A percentile compares a stretch with the other conserved stretches of the same genome.
Evolutionary conservation across 169 alveolate species (phyloP).

Genomic region (Babesia ovis): DNA sequence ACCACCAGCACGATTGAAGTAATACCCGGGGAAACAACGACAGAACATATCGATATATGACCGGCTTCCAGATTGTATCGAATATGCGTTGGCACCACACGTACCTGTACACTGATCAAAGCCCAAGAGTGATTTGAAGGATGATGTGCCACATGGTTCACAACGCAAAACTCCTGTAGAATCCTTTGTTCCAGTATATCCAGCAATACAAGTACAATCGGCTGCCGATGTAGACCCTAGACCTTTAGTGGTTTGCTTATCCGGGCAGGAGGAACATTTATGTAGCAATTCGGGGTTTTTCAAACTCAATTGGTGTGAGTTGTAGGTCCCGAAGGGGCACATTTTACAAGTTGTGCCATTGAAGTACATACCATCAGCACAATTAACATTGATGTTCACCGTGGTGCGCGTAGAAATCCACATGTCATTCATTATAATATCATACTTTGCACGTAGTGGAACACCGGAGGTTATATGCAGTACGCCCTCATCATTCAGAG

Average conservation of each 20-base stretch:
- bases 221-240: constrained; percentile 69
- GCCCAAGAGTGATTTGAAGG: constrained; percentile 66
- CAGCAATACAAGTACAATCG: constrained; percentile 76
- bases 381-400: constrained; percentile 32
- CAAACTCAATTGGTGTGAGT: constrained; percentile 13
- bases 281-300: constrained; percentile 25
- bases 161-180: constrained; percentile 42
- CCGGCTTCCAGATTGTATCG: constrained; percentile 54
- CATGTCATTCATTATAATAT: constrained; percentile 43
- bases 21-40: constrained; percentile 60
- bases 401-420: constrained; percentile 15
- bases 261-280: constrained; percentile 58
- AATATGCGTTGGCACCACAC: constrained; percentile 58
- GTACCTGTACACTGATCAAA: constrained; percentile 62
- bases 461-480: constrained; percentile 26
- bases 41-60: constrained; percentile 53
- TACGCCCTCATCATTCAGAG: constrained; percentile 13
- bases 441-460: constrained; percentile 14
- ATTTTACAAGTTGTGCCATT: constrained; percentile 58
- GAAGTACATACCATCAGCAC: constrained; percentile 76
- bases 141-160: constrained; percentile 61
- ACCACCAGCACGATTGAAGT: constrained; percentile 6
- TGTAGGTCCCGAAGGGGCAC: constrained; percentile 78
- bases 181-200: constrained; percentile 40
- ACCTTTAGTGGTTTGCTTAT: constrained; percentile 58